Evolutionary conservation across 805 yeast genomes (phyloP).

Genomic region (Ogataea saltuana): DNA sequence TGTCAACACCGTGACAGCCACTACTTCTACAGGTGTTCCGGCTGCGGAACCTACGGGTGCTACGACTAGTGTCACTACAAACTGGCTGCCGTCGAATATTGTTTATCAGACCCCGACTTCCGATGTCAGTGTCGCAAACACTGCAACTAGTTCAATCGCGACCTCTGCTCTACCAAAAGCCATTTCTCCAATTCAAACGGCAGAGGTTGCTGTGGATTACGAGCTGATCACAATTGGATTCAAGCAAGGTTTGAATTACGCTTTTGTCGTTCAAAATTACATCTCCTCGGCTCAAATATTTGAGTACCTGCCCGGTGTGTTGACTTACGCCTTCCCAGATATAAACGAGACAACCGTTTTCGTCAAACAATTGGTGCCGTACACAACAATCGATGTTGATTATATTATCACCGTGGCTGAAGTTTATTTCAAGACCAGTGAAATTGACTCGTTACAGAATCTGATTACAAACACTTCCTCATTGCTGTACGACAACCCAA

Average conservation of each 20-base stretch:
- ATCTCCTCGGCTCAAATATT: constrained; percentile 82
- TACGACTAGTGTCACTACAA: constrained; percentile 13
- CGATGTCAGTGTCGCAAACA: constrained; percentile 26
- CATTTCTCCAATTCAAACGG: constrained; percentile 60
- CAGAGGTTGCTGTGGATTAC: constrained; percentile 48
- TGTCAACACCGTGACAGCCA: neutral
- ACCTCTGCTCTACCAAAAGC: constrained; percentile 70
- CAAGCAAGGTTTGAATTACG: constrained; percentile 75
- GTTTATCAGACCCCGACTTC: constrained; percentile 37
- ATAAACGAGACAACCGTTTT: constrained; percentile 41
- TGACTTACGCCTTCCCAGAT: constrained; percentile 57
- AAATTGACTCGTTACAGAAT: constrained; percentile 50
- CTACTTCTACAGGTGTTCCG: constrained; percentile 1
- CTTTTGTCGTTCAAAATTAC: constrained; percentile 73
- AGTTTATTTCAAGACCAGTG: constrained; percentile 69
- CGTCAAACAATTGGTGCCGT: constrained; percentile 75
- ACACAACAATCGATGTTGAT: constrained; percentile 50
- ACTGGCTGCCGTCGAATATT: constrained; percentile 48
- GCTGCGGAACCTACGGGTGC: constrained; percentile 2
- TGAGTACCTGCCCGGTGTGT: constrained; percentile 76
- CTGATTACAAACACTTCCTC: constrained; percentile 55
- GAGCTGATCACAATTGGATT: constrained; percentile 74
- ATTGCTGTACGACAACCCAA: constrained; percentile 58
- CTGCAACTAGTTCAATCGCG: constrained; percentile 35
- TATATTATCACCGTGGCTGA: constrained; percentile 88